Evolutionary conservation across 768 basidiomycete genomes (phyloP), one percentile per base, ranked within the genome.

Genomic region (Suillus subaureus): DNA sequence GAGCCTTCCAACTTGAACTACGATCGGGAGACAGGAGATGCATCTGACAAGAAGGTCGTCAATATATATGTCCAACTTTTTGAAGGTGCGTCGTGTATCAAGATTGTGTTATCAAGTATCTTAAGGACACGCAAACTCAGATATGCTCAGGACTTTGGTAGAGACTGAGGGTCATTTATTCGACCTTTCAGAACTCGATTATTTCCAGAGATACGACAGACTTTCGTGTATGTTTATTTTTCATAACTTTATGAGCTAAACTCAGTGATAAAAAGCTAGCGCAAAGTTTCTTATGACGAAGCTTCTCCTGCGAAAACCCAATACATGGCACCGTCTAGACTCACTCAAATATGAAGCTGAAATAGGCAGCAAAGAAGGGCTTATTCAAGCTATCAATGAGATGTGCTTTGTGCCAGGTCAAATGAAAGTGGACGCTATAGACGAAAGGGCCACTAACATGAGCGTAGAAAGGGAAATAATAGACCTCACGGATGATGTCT

Each of bases 211-310:
- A 16, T 86, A 85, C 68, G 72, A 77, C 9, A 69, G 72, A 16
- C 75, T 90, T 23, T 76, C 82, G 33, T 87, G 89, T 89, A 68
- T 67, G 88, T 78, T 54, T 45, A 28, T 55, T 64, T 40, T 18
- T 63, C 15, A 13, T 23, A 39, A 15, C 5, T 13, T 3, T 45
- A 52, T 47, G 15, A 9, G n/a, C 31, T 18, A 26, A 60, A 15
- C 71, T 73, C 42, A 77, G 43, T 16, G 28, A 23, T 18, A 3
- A 43, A 66, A 45, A 89, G 88, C 86, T 69, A 73, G 81, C 16
- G 83, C 88, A 3, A 80, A 83, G 33, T 91, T 89, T 73, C 83
- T 92, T 18, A 81, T 90, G 67, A 81, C 86, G 21, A 84, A 89
- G 26, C 77, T 92, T 11, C 79, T 86, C n/a, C 79, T 90, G 9